Base-by-base conservation (phyloP, 768 basidiomycete genomes). In the Lanmaoa pseudosensibilis region DNA sequence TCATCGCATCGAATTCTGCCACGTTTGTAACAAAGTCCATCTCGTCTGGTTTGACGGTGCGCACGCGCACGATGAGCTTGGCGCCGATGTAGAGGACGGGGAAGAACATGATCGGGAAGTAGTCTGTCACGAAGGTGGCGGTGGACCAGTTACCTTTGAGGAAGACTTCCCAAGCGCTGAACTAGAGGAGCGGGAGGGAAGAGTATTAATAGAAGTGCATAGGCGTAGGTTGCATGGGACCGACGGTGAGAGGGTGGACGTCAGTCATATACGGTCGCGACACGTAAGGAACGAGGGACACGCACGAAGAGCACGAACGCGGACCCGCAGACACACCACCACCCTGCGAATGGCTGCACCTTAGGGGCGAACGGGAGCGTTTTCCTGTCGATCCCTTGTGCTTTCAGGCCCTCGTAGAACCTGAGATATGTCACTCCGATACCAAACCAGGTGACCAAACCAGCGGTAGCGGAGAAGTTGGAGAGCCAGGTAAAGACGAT, bases 301-400 rank as follows among this genome's bases (percentile, higher is more conserved):
- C 73, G 72, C 69, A 77, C 82, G 61, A 71, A 73, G 27, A 75
- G 66, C 1, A 67, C 58, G 5, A 70, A 52, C 9, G 63, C 65
- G 19, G 69, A 64, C 1, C 66, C 65, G 21, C 69, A 59, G 11
- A 72, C 55, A 7, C 66, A 66, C 45, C 69, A 78, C 72, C 74
- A 80, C 11, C 68, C 75, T 0, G 69, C 73, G 40, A 65, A 80
- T 0, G 80, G 80, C 52, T 80, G 78, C 0, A 83, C 38, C 5
- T 56, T 52, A 0, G 78, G 67, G 0, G 60, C 45, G 64, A 75
- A 86, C 1, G 85, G 84, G 3, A 86, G 76, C 0, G 65, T 74
- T 3, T 40, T 55, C 32, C 81, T 74, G 63, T 77, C 73, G 52
- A 84, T 70, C 0, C 83, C 82, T 50, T 86, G 84, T 0, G 62